Evolutionary conservation across 352 stramenopile genomes (phyloP).

Genomic region (Globisporangium canariense): DNA sequence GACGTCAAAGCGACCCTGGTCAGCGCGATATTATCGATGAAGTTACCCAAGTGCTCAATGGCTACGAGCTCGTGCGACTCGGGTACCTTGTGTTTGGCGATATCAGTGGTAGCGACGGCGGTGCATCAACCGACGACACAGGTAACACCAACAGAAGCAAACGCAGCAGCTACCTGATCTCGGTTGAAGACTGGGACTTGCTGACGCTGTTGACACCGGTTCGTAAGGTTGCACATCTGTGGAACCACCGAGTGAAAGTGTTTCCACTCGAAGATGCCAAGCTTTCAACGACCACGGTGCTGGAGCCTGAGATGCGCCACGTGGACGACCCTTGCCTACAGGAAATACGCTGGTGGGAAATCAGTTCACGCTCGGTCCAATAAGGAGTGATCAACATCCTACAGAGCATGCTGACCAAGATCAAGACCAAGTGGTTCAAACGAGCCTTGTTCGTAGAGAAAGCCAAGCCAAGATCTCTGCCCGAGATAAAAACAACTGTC

Average conservation of each 20-base stretch:
- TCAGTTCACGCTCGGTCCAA: not conserved
- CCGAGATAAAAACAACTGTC: no score
- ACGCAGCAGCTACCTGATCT: constrained; percentile 15
- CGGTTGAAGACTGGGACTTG: constrained; percentile 13
- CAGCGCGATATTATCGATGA: not conserved
- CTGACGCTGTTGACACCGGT: not conserved
- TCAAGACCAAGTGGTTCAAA: no score
- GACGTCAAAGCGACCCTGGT: not conserved
- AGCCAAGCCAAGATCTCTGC: no score
- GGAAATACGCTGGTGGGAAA: not conserved
- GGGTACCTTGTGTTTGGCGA: constrained; percentile 23
- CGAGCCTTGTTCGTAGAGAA: no score
- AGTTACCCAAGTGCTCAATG: constrained; percentile 1
- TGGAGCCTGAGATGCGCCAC: not conserved
- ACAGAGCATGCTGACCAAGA: no score
- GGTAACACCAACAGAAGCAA: not conserved
- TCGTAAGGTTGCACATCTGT: not conserved
- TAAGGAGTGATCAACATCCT: not conserved
- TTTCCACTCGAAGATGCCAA: not conserved
- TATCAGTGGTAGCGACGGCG: not conserved
- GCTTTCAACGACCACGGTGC: not conserved
- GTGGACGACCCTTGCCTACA: not conserved
- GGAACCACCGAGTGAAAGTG: constrained; percentile 3
- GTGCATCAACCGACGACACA: not conserved
- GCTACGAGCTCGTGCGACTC: constrained; percentile 12